Evolutionary conservation across 345 rosid genomes (phyloP).

Genomic region (Pseudoturritis turrita): DNA sequence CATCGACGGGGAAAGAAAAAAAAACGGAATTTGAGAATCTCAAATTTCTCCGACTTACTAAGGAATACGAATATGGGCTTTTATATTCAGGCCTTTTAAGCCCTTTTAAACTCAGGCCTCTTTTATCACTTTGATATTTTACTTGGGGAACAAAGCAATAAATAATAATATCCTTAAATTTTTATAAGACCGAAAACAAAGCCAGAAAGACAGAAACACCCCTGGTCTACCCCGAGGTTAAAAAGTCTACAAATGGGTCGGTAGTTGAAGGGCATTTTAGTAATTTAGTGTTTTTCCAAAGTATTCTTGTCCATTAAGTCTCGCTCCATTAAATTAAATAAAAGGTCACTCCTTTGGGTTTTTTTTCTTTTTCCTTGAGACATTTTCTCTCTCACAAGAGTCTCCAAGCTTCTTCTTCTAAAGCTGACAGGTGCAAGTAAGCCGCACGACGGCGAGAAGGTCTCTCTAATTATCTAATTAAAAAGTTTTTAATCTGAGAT

Average conservation of each 20-base stretch:
- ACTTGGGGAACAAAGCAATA: neutral
- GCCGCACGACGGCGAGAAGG: slow-evolving; percentile 3
- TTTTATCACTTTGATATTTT: neutral
- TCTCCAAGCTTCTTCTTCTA: neutral
- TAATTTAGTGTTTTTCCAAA: neutral
- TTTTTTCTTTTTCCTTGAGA: neutral
- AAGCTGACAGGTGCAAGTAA: slow-evolving; percentile 19
- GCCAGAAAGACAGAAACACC: slow-evolving; percentile 6
- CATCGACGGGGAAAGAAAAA: neutral
- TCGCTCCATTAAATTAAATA: slow-evolving; percentile 6
- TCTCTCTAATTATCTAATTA: neutral
- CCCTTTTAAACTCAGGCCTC: neutral
- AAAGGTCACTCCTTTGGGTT: neutral
- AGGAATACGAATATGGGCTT: neutral
- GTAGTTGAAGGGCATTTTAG: neutral
- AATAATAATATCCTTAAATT: neutral
- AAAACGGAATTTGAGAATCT: neutral
- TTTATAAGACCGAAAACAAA: neutral
- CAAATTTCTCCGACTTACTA: neutral
- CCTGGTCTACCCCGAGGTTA: neutral
- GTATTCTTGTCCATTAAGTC: slow-evolving; percentile 31
- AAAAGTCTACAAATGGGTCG: neutral
- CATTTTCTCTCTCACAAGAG: slow-evolving; percentile 9
- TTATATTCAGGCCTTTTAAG: neutral
- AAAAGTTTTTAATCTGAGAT: neutral